phyloP scores from a whole-genome alignment of 164 flowering plant genomes.

The Litsea cubeba region DNA sequence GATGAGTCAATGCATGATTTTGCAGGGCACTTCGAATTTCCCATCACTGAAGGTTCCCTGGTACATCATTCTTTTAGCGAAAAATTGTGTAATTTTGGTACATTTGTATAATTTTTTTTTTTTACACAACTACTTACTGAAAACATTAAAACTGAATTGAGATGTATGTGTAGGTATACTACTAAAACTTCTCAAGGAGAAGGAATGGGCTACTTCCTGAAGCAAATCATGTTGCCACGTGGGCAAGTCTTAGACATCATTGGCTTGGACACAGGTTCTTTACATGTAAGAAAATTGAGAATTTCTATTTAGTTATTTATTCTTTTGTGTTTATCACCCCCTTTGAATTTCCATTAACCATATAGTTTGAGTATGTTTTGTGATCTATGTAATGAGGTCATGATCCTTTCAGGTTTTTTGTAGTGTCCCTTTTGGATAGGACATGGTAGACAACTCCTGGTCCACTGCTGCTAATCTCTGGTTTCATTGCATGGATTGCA shows the following conservation, averaged over 20 bases:
- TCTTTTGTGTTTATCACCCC: background rate
- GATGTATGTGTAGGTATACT: conserved; percentile 44
- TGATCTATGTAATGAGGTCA: background rate
- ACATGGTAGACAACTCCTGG: no score
- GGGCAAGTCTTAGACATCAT: conserved; percentile 40
- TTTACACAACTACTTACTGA: background rate
- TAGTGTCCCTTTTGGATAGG: no score
- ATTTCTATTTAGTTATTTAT: background rate
- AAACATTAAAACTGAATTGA: background rate
- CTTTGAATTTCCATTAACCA: background rate
- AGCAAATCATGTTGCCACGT: conserved; percentile 31
- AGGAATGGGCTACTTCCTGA: conserved; percentile 26
- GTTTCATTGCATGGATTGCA: no score
- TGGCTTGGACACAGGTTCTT: conserved; percentile 31
- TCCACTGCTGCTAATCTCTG: no score
- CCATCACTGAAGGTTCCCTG: conserved; percentile 47
- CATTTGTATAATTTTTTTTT: no score
- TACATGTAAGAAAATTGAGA: conserved; percentile 29
- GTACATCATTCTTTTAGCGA: conserved; percentile 23
- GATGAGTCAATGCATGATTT: background rate
- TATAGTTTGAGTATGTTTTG: background rate
- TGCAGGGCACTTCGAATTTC: conserved; percentile 45
- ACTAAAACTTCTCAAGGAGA: conserved; percentile 29
- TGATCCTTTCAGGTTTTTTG: background rate
- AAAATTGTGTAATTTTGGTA: background rate